Base-by-base conservation (phyloP, 2,329 filamentous ascomycete species). In the Hymenoscyphus albidus region DNA sequence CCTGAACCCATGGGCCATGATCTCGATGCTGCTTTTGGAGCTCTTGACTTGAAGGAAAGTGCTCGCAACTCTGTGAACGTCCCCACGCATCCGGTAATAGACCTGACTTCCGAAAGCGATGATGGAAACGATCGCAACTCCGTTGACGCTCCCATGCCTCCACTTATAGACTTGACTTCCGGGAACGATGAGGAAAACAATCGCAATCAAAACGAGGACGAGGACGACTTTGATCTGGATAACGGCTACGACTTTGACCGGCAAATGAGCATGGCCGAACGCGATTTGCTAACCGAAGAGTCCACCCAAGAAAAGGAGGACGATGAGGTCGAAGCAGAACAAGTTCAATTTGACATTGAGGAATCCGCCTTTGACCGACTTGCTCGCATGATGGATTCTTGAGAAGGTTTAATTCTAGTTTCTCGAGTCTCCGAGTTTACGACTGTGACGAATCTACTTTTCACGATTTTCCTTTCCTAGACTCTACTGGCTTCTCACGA, bases 341-440 rank as follows among this genome's bases (percentile, higher is more conserved):
- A 66, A 44, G 58, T 69, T 10, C 40, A 64, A 3, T 31, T 66
- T 5, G 64, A 67, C 4, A 27, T 68, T 27, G 61, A 68, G 22
- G 65, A 67, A 22, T 69, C 68, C 35, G 22, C 68, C 2, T 39
- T 69, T 16, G 68, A 71, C 31, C 68, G 67, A 58, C 31, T 71
- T 10, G 64, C 65, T 3, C 57, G 62, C 5, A 56, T 69, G 51
- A n/a, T 65, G 31, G 58, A 16, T 7, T 22, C 44, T 51, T 51
- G 12, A 51, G n/a, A 27, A n/a, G 42, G 14, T 44, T 44, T 14
- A 16, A 44, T 44, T n/a, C 42, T 14, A n/a, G 42, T 44, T 13
- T 44, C 42, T 44, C 42, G 42, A 44, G 16, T n/a, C 3, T 16
- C n/a, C n/a, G 42, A n/a, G 42, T n/a, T 44, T 44, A 44, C 42